phyloP scores from a whole-genome alignment of 805 yeast genomes.

The Ogataea minuta region DNA sequence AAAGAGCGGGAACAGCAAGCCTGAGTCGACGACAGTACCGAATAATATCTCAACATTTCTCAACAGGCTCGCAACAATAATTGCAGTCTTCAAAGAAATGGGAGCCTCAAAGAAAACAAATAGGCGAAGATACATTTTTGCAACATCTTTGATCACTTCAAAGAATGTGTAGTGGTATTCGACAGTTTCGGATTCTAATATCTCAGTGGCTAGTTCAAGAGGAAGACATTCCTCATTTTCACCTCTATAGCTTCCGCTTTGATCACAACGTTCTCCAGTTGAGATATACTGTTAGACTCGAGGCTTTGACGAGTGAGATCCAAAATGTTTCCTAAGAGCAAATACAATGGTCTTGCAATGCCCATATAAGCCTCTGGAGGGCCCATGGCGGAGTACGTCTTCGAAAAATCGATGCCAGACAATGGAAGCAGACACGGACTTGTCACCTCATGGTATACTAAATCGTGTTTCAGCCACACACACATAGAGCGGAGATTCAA shows the following conservation, averaged over 20 bases:
- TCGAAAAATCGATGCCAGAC: conserved; percentile 4
- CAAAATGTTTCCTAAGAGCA: conserved; percentile 8
- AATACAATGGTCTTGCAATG: conserved; percentile 8
- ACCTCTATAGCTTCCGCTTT: conserved; percentile 2
- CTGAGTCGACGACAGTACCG: conserved; percentile 11
- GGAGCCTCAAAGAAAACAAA: conserved; percentile 10
- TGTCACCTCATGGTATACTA: conserved; percentile 10
- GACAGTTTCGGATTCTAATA: conserved; percentile 7
- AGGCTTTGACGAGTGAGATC: conserved; percentile 2
- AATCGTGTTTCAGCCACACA: conserved; percentile 8
- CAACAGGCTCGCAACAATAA: conserved; percentile 4
- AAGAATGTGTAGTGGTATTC: conserved; percentile 8
- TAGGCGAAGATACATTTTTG: conserved; percentile 6
- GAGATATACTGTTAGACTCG: conserved; percentile 1
- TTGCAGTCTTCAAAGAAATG: conserved; percentile 7
- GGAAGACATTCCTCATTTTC: conserved; percentile 6
- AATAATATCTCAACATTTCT: conserved; percentile 1
- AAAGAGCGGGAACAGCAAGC: conserved; percentile 9
- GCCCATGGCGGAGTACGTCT: neutral
- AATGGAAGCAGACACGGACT: conserved; percentile 6
- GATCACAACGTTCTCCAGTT: neutral
- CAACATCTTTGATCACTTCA: conserved; percentile 8
- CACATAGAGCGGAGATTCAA: conserved; percentile 2
- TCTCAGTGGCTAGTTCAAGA: conserved; percentile 4
- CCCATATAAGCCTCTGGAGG: conserved; percentile 16